Percentiles rank a stretch among this genome's conserved stretches.
Evolutionary conservation across 1,139 yeast genomes (phyloP).

Genomic region (Geotrichum reessii): DNA sequence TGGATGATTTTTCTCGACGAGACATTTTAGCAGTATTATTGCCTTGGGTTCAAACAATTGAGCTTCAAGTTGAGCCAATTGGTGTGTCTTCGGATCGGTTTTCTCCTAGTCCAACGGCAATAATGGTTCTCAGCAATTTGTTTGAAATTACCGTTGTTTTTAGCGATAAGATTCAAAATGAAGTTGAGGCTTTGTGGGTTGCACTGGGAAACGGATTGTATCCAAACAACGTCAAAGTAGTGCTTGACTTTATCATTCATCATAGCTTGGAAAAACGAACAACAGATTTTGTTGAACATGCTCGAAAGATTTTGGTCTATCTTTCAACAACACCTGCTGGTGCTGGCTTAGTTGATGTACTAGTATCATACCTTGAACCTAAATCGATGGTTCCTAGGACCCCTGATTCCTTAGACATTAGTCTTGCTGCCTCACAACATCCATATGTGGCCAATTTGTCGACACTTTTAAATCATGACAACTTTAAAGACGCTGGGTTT

Average conservation of each 20-base stretch:
- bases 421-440: constrained; percentile 35
- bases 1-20: constrained; percentile 54
- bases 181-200: constrained; percentile 92
- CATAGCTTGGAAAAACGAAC: constrained; percentile 68
- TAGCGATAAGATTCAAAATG: constrained; percentile 68
- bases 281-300: constrained; percentile 67
- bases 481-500: constrained; percentile 69
- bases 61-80: constrained; percentile 51
- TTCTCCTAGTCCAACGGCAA: constrained; percentile 34
- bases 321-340: constrained; percentile 60
- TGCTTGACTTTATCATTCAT: constrained; percentile 62
- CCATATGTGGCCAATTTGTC: constrained; percentile 76
- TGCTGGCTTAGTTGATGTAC: constrained; percentile 52
- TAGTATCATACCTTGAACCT: constrained; percentile 70
- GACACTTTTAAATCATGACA: constrained; percentile 46
- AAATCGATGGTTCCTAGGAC: constrained; percentile 79
- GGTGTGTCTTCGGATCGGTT: constrained; percentile 4
- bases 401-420: constrained; percentile 33
- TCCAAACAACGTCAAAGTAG: constrained; percentile 62
- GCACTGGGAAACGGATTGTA: constrained; percentile 73
- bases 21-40: constrained; percentile 74
- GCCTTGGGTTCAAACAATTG: constrained; percentile 87
- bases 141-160: constrained; percentile 80
- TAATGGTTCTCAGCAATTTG: constrained; percentile 74
- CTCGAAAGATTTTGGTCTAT: constrained; percentile 76